A percentile compares a stretch with the other conserved stretches of the same genome.
phyloP scores from a whole-genome alignment of 2,329 filamentous ascomycete species.

The Cyclaneusma minus region DNA sequence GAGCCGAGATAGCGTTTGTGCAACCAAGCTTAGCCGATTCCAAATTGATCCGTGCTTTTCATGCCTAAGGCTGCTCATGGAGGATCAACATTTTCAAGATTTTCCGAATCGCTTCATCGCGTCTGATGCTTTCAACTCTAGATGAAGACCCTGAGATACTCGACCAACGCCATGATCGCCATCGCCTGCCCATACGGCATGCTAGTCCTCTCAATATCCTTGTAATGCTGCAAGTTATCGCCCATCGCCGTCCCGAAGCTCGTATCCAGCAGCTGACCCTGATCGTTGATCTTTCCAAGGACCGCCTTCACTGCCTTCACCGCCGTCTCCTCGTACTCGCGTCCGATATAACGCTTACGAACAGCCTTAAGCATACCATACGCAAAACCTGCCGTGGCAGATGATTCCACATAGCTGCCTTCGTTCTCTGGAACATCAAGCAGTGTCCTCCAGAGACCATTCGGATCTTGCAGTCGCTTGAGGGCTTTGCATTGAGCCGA shows the following conservation, averaged over 20 bases:
- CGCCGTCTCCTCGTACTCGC: slow-evolving; percentile 43
- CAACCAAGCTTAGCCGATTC: too few species aligned
- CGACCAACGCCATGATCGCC: slow-evolving; percentile 68
- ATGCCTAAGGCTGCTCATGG: too few species aligned
- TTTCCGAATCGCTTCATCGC: too few species aligned
- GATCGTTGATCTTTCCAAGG: slow-evolving; percentile 44
- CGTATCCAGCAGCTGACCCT: slow-evolving; percentile 57
- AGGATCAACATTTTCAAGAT: too few species aligned
- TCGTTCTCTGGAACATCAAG: slow-evolving; percentile 49
- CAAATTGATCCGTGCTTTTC: too few species aligned
- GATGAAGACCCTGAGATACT: slow-evolving; percentile 49
- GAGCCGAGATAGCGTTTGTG: too few species aligned
- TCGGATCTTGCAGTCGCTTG: slow-evolving; percentile 37
- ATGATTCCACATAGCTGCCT: slow-evolving; percentile 62
- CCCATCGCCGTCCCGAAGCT: slow-evolving; percentile 75
- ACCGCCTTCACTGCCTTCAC: slow-evolving; percentile 53
- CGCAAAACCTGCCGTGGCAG: slow-evolving; percentile 66
- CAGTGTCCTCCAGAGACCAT: slow-evolving; percentile 60
- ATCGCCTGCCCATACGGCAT: slow-evolving; percentile 81
- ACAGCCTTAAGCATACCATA: slow-evolving; percentile 65
- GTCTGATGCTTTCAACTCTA: too few species aligned
- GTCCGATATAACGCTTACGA: slow-evolving; percentile 51
- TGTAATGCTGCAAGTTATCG: slow-evolving; percentile 56
- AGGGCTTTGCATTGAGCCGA: slow-evolving; percentile 55
- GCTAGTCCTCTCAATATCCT: slow-evolving; percentile 58